Evolutionary conservation across 306 rosid genomes (phyloP), one percentile per base, ranked within the genome.

Genomic region (Acacia acuminata): DNA sequence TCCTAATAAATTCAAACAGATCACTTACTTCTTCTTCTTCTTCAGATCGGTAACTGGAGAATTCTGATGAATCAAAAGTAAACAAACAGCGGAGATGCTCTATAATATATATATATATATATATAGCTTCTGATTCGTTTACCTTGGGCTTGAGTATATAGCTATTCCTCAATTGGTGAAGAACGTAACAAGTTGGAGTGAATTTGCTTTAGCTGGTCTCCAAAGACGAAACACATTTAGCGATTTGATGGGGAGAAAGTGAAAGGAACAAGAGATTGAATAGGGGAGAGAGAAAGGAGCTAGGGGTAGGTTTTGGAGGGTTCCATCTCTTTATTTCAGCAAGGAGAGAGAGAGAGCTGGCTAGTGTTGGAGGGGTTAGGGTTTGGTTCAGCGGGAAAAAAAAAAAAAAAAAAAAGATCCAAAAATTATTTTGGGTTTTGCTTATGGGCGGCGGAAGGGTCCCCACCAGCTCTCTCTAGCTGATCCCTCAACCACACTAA

Each of bases 381-480:
- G 93, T 86, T 90, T 77, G 87, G 79, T 72, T 71, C 82, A 63
- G 82, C 20, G 48, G 45, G 24, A 71, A 45, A 56, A 81, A 70
- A 71, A 63, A 82, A 74, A 45, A 71, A 45, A 63, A 82, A 70
- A 71, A 63, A 81, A 74, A 73, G 88, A 91, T 85, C 80, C 65
- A 84, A 71, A 61, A 20, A 56, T 30, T 84, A 84, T 85, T 90
- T 91, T 89, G 84, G 81, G 82, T 86, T 90, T 77, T 89, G 89
- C 85, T 87, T 71, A 42, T 83, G 97, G 92, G 94, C 93, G 90
- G 92, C 86, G 93, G 88, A 86, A 85, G 92, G 94, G 94, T 79
- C 96, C 94, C 92, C 86, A 75, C 84, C 24, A 56, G 63, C 11
- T 56, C 14, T 27, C 69, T 71, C 75, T 68, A 51, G 58, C 66